Conservation (phyloP, 805 yeast species). For the Wickerhamomyces queroliae region DNA sequence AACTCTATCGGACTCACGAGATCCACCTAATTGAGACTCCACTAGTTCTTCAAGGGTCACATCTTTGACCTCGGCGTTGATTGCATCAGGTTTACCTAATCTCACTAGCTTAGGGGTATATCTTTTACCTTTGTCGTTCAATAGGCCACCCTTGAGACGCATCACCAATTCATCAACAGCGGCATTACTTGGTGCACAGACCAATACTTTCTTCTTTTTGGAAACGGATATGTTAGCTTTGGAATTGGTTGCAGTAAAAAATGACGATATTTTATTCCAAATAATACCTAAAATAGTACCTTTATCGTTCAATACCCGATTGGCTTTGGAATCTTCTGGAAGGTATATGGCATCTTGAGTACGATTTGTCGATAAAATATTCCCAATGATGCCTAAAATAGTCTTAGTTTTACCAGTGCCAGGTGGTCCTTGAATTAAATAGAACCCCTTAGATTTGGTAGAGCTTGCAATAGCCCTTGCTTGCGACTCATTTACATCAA, state of each 20-base stretch:
- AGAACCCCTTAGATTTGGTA: constrained; percentile 64
- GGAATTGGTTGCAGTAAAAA: no score
- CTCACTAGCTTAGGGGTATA: constrained; percentile 72
- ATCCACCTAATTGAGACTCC: constrained; percentile 49
- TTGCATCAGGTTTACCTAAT: constrained; percentile 84
- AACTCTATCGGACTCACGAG: constrained; percentile 72
- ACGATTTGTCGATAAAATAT: constrained; percentile 44
- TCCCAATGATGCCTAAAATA: constrained; percentile 84
- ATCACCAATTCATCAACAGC: constrained; percentile 94
- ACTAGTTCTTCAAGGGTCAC: constrained; percentile 83
- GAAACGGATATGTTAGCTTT: constrained; percentile 1
- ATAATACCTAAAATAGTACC: no score
- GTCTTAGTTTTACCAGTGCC: constrained; percentile 99
- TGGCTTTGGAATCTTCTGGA: constrained; percentile 14
- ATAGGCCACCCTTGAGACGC: constrained; percentile 72
- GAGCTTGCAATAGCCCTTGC: constrained; percentile 84
- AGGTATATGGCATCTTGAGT: constrained; percentile 23
- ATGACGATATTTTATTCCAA: no score
- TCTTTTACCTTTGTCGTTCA: constrained; percentile 43
- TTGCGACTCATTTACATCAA: constrained; percentile 79
- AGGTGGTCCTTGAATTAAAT: constrained; percentile 97
- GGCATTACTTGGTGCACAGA: constrained; percentile 98
- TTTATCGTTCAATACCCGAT: no score
- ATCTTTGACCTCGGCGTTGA: constrained; percentile 75
- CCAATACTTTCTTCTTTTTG: constrained; percentile 54